Percentiles rank a stretch among this genome's conserved stretches.
Evolutionary conservation across 179 eudicot species (phyloP).

Genomic region (Silene coronaria): DNA sequence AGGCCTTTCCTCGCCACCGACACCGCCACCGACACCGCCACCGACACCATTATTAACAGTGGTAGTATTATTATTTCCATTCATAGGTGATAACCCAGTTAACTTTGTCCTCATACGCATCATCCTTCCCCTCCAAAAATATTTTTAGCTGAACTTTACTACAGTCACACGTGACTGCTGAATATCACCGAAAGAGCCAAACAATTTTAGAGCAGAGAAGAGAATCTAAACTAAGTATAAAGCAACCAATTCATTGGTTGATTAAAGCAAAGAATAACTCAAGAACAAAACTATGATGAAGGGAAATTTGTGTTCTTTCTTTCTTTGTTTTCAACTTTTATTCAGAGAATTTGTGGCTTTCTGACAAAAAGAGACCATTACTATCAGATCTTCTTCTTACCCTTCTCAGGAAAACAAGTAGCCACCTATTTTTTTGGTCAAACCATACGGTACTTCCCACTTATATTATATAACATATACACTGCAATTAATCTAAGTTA

Average conservation of each 20-base stretch:
- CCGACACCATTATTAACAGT: constrained; percentile 8
- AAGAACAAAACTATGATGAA: background rate
- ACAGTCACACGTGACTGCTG: constrained; percentile 35
- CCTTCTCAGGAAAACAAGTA: constrained; percentile 20
- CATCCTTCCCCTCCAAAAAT: constrained; percentile 22
- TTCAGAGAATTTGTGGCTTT: constrained; percentile 23
- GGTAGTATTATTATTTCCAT: constrained; percentile 10
- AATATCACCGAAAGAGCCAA: background rate
- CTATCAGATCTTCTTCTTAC: constrained; percentile 20
- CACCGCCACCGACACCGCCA: constrained; percentile 19
- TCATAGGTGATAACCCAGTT: constrained; percentile 34
- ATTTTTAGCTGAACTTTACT: background rate
- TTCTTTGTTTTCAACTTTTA: constrained; percentile 2
- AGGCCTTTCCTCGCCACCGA: constrained; percentile 19
- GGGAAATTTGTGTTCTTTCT: background rate
- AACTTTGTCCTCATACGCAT: constrained; percentile 54
- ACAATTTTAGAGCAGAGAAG: background rate
- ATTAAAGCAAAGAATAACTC: constrained; percentile 5
- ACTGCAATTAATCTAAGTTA: constrained; percentile 5
- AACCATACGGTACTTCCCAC: constrained; percentile 18
- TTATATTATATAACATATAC: background rate
- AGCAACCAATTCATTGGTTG: constrained; percentile 16
- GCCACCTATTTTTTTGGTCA: constrained; percentile 24
- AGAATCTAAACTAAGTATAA: constrained; percentile 3
- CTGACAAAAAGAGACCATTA: constrained; percentile 17